phyloP scores from a whole-genome alignment of 345 rosid species.

The sweet orange (Citrus sinensis) region DNA sequence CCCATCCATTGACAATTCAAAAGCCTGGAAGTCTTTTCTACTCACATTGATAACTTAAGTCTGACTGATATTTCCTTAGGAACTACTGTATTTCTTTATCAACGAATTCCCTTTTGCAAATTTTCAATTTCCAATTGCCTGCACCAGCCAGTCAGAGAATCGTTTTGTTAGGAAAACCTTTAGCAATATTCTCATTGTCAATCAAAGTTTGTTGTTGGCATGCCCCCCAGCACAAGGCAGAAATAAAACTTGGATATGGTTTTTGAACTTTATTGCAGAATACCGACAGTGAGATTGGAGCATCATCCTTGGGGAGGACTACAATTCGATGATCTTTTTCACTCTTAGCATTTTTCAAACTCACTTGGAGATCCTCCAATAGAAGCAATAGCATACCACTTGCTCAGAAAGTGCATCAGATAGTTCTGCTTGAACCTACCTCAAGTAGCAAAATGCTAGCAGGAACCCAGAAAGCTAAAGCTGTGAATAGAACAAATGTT shows the following conservation, averaged over 20 bases:
- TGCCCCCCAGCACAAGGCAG: too few relatives aligned
- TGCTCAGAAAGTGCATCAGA: neutral
- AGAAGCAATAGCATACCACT: neutral
- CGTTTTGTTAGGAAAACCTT: neutral
- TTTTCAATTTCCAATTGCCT: neutral
- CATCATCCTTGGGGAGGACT: slow-evolving; percentile 75
- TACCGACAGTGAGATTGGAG: slow-evolving; percentile 73
- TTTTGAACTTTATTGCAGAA: slow-evolving; percentile 41
- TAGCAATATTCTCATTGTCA: neutral
- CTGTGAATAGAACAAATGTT: neutral
- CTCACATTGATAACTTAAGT: neutral
- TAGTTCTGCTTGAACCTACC: slow-evolving; percentile 5
- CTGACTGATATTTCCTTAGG: neutral
- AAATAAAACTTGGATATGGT: neutral
- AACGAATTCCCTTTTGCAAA: neutral
- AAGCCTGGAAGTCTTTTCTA: neutral
- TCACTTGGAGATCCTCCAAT: neutral
- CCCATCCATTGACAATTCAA: neutral
- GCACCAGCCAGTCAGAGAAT: neutral
- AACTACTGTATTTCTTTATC: too few relatives aligned
- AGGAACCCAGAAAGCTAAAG: neutral
- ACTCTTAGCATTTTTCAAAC: neutral
- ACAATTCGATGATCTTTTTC: slow-evolving; percentile 53
- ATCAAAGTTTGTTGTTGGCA: neutral
- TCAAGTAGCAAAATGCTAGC: neutral